Evolutionary conservation across 2,329 filamentous ascomycete species (phyloP).

Genomic region (Fonsecaea monophora): DNA sequence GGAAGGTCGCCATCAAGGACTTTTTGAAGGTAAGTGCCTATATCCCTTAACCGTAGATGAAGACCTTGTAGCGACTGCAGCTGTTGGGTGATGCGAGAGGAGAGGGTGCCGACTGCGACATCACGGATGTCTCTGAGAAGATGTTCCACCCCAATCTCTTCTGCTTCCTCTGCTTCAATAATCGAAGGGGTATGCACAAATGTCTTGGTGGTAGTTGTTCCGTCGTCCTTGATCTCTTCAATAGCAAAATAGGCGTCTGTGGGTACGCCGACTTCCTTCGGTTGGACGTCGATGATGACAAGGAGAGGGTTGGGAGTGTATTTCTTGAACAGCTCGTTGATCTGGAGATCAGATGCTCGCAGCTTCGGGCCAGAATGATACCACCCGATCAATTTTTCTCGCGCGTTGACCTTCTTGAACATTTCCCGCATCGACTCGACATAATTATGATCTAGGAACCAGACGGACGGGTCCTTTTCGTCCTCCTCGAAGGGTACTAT

Average conservation of each 20-base stretch:
- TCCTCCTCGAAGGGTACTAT: conserved; percentile 98
- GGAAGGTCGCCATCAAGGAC: conserved; percentile 91
- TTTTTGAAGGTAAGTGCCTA: conserved; percentile 93
- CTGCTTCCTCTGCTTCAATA: conserved; percentile 98
- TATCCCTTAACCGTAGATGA: conserved; percentile 91
- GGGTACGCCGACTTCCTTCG: conserved; percentile 95
- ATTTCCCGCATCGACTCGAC: conserved; percentile 99
- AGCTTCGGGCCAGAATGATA: conserved; percentile 98
- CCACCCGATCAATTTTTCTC: conserved; percentile 99
- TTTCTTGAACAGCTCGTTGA: conserved; percentile 99
- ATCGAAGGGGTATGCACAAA: conserved; percentile 98
- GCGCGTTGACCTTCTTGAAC: conserved; percentile 99
- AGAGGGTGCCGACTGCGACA: conserved; percentile 94
- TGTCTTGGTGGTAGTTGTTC: conserved; percentile 93
- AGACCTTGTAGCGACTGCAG: conserved; percentile 96
- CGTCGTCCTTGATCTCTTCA: conserved; percentile 99
- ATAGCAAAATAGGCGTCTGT: conserved; percentile 99
- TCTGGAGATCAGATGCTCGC: conserved; percentile 93
- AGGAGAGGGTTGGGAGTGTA: conserved; percentile 96
- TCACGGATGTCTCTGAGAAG: conserved; percentile 97
- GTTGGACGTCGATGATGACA: conserved; percentile 98
- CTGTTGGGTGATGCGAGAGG: conserved; percentile 95
- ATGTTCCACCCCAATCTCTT: conserved; percentile 98
- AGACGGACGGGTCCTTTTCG: conserved; percentile 96
- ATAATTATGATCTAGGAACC: conserved; percentile 99